Base-by-base conservation (phyloP, 768 basidiomycete genomes). In the Tephrocybe sp. region DNA sequence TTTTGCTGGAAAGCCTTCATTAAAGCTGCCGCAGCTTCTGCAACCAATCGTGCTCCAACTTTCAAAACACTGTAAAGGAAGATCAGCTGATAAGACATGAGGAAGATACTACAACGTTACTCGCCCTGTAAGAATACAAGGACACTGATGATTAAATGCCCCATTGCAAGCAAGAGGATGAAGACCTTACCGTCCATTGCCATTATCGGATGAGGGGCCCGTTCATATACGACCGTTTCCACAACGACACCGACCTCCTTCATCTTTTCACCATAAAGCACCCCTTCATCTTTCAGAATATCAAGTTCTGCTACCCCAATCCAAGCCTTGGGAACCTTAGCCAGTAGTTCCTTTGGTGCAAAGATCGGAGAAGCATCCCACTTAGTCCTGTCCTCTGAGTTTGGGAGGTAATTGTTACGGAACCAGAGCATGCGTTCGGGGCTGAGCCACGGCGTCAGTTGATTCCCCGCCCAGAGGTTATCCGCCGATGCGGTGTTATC, bases 351-450 rank as follows among this genome's bases (percentile, higher is more conserved):
- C 9, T 75, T 74, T 0, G 85, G 83, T 1, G 86, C 87, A 41
- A 85, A 83, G n/a, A 84, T 69, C 0, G 87, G 87, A 3, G 86
- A 88, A 20, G 78, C 80, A 52, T 84, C 82, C 83, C 85, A 87
- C 43, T 83, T 80, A 0, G 69, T 68, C 69, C 78, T 74, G 49
- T 87, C 84, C 34, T 66, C 72, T 53, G 74, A 62, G 51, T 84
- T 79, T 0, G 88, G 85, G 10, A 87, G 72, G 62, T 90, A 91
- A 58, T 83, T 80, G 42, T 73, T 62, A 26, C 79, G 70, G 78
- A 85, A 90, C 89, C 88, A 91, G 14, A 78, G 56, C 87, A 90
- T 89, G 50, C 83, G 80, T 4, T 56, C 78, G 1, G 79, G 83
- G 3, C 68, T 65, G 31, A 90, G 75, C 74, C 83, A 82, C 1